Percentiles rank a stretch among this genome's conserved stretches.
phyloP scores from a whole-genome alignment of 129 eudicot species.

The Silybum marianum region DNA sequence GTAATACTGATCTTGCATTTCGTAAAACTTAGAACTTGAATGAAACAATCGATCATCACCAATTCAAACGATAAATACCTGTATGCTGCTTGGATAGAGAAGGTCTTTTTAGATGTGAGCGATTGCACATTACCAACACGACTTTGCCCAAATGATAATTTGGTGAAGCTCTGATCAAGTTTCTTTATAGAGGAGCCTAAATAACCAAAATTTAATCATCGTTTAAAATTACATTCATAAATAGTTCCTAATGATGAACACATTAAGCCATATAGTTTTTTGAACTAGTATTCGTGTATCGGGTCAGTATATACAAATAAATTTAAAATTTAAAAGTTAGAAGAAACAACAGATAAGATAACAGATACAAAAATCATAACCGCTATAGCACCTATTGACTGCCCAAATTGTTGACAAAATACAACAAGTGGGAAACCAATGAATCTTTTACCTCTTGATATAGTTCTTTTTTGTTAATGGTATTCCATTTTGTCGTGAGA shows the following conservation, averaged over 20 bases:
- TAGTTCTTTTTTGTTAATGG: background rate
- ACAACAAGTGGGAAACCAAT: background rate
- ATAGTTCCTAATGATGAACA: too few species aligned
- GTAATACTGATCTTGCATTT: background rate
- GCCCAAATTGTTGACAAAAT: background rate
- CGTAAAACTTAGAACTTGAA: conserved; percentile 24
- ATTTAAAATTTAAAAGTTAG: too few species aligned
- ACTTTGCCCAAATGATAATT: conserved; percentile 36
- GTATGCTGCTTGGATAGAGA: conserved; percentile 56
- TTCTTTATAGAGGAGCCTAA: conserved; percentile 43
- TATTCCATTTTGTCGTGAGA: background rate
- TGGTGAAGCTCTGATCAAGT: conserved; percentile 36
- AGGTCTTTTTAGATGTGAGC: conserved; percentile 36
- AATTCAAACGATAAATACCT: conserved; percentile 39
- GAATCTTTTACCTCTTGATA: background rate
- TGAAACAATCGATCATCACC: background rate
- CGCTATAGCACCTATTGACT: background rate
- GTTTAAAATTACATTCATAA: background rate
- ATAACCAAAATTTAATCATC: conserved; percentile 1
- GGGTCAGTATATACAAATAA: background rate
- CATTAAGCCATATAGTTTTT: background rate
- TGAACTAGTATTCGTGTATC: background rate
- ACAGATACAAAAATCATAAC: too few species aligned
- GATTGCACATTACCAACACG: conserved; percentile 24
- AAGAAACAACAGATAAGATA: too few species aligned